phyloP scores from a whole-genome alignment of 1,284 basidiomycete genomes.

The Tilletia indica region DNA sequence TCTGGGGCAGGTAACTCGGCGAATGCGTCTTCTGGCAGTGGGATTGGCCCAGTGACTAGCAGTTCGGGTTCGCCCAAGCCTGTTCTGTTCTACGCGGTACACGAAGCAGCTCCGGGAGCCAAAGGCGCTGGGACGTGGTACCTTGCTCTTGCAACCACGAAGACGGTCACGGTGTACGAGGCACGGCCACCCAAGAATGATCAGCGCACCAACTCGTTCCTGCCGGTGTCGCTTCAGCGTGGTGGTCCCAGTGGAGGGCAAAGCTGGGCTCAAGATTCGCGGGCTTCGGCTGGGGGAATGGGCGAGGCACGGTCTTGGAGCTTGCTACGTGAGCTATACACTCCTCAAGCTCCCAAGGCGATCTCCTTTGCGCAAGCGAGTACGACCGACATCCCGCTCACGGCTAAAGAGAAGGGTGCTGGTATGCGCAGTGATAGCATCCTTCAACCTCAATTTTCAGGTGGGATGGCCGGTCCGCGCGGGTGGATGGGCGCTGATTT shows the following conservation, averaged over 20 bases:
- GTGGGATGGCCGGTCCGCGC: slow-evolving; percentile 26
- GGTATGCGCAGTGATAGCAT: slow-evolving; percentile 13
- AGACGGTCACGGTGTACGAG: slow-evolving; percentile 41
- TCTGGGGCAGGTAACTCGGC: not conserved
- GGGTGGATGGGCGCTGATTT: slow-evolving; percentile 40
- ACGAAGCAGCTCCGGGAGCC: slow-evolving; percentile 35
- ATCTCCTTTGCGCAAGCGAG: slow-evolving; percentile 12
- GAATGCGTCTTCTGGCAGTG: slow-evolving; percentile 21
- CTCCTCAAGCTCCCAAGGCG: slow-evolving; percentile 26
- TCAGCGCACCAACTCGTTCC: not conserved
- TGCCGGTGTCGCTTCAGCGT: not conserved
- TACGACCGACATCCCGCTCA: slow-evolving; percentile 6
- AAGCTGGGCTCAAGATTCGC: not conserved
- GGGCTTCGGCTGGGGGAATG: not conserved
- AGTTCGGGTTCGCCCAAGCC: slow-evolving; percentile 22
- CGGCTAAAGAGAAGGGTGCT: not conserved
- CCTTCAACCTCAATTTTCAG: slow-evolving; percentile 20
- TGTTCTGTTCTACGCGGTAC: slow-evolving; percentile 39
- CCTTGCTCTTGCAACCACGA: slow-evolving; percentile 36
- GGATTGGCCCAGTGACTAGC: slow-evolving; percentile 1
- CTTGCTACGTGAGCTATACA: slow-evolving; percentile 40
- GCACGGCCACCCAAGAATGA: slow-evolving; percentile 26
- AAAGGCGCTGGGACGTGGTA: slow-evolving; percentile 45
- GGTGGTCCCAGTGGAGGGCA: not conserved
- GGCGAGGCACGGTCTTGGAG: slow-evolving; percentile 33